Base-by-base conservation (phyloP, 1,284 basidiomycete genomes). In the Chalciporus piperatoides region DNA sequence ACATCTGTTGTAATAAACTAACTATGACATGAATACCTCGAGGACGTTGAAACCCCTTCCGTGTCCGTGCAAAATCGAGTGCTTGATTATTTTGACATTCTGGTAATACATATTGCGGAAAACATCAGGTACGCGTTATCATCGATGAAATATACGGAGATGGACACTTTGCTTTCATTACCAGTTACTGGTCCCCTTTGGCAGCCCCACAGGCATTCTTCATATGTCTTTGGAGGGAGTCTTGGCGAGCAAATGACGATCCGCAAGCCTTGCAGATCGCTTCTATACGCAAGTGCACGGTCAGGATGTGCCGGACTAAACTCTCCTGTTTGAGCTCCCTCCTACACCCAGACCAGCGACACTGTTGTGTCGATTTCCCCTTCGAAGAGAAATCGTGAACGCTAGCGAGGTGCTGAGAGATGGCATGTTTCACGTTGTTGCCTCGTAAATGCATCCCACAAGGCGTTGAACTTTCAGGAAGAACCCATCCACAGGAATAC, bases 151-250 rank as follows among this genome's bases (percentile, higher is more conserved):
- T 32, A 32, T 32, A 6, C 27, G 9, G 9, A 32, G 9, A 28
- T 28, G 27, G 27, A 28, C 27, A 5, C 2, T 32, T 6, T 11
- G 14, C 30, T 12, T 32, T 14, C 30, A 14, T 32, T 19, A 3
- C 19, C 19, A 19, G 3, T 19, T 14, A n/a, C 3, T 12, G 1
- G 6, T 5, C 38, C 23, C 47, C 6, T 15, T 21, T 47, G 41
- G 37, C 5, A 6, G 27, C 47, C 17, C 15, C 57, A 5, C 60
- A 60, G 4, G 60, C 56, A 1, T 65, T 60, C 30, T 12, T 55
- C 17, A 57, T 41, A 4, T 64, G 63, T 8, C 63, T 59, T 39
- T 46, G 61, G n/a, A 67, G 58, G n/a, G 63, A 68, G n/a, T 67
- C 63, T 23, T 9, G 48, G 17, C 66, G 62, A 6, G 63, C 63